A percentile compares a stretch with the other conserved stretches of the same genome.
phyloP scores from a whole-genome alignment of 2,329 filamentous ascomycete species.

The Cercospora canescens region DNA sequence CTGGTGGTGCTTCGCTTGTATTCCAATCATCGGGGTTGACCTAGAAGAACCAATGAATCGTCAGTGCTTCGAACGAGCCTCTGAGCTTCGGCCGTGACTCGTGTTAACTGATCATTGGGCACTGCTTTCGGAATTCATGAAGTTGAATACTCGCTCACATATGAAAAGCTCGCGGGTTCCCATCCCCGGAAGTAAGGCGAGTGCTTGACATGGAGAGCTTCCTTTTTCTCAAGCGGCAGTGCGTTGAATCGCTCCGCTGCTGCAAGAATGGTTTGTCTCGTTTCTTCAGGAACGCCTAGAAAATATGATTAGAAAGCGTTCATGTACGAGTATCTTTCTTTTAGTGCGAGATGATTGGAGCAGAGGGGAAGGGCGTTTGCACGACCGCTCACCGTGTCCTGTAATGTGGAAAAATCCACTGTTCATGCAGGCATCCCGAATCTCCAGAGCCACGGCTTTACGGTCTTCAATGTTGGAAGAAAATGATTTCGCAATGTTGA shows the following conservation, averaged over 20 bases:
- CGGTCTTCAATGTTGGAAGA: slow-evolving; percentile 35
- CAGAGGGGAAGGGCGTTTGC: neutral
- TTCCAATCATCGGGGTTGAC: slow-evolving; percentile 39
- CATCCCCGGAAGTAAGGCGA: slow-evolving; percentile 43
- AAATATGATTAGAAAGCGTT: neutral
- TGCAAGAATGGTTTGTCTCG: slow-evolving; percentile 35
- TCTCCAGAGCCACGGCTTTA: slow-evolving; percentile 40
- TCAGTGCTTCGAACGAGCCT: neutral
- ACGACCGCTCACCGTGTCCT: slow-evolving; percentile 30
- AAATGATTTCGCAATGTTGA: slow-evolving; percentile 41
- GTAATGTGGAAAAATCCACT: slow-evolving; percentile 45
- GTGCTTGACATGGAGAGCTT: slow-evolving; percentile 41
- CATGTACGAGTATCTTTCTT: too few relatives aligned
- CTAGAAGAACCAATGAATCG: neutral
- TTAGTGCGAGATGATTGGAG: too few relatives aligned
- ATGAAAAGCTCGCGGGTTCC: slow-evolving; percentile 44
- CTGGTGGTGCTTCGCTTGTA: slow-evolving; percentile 28
- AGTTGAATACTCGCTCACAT: slow-evolving; percentile 16
- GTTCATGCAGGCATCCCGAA: slow-evolving; percentile 41
- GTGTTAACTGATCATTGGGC: neutral
- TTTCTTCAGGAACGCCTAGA: slow-evolving; percentile 30
- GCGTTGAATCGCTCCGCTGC: slow-evolving; percentile 41
- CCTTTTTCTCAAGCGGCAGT: slow-evolving; percentile 37
- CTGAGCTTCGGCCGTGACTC: neutral
- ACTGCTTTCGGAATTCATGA: neutral